Evolutionary conservation across 108 stramenopile genomes (phyloP), one percentile per base, ranked within the genome.

Genomic region (Stephanodiscus triporus): DNA sequence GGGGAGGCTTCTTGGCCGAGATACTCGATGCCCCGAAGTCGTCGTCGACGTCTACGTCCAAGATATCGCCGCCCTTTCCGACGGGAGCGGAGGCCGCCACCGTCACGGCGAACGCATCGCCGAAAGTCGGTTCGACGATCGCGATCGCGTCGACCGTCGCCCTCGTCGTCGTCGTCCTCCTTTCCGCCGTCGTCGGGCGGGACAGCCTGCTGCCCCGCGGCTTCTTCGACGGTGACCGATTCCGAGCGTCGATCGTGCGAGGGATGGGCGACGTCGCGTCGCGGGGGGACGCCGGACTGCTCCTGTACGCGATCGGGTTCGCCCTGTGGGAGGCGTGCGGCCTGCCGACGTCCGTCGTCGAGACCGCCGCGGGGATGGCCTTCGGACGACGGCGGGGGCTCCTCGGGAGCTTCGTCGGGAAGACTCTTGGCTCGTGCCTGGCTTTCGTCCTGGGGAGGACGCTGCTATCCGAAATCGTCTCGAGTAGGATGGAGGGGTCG

Each of bases 341-440:
- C 4, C 43, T 81, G 22, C 75, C 80, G 56, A 81, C 80, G 29
- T 78, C 77, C 6, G 64, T 77, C 0, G 76, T 81, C 6, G 80
- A 81, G 60, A 66, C 76, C 0, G 75, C 80, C 0, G 80, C 80
- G 1, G 80, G 63, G 0, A 72, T 77, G 70, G 80, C 80, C 27
- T 81, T 81, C 38, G 80, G 80, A 0, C 72, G 60, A n/a, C 16
- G 51, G 9, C 26, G 64, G 3, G 80, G 70, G 22, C 34, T 81
- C 0, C 5, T 77, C 8, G 30, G 70, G 14, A 81, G 73, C 23
- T 72, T 77, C 56, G 16, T 47, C 0, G 80, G 80, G 19, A 81
- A 81, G 43, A 72, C 76, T 26, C 36, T 22, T 29, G 80, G 80
- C n/a, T 76, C 80, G 13, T 23, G 72, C 30, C 14, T 72, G n/a